A percentile compares a stretch with the other conserved stretches of the same genome.
Evolutionary conservation across 495 filamentous ascomycete genomes (phyloP).

Genomic region (Melanomma pulvis-pyrius): DNA sequence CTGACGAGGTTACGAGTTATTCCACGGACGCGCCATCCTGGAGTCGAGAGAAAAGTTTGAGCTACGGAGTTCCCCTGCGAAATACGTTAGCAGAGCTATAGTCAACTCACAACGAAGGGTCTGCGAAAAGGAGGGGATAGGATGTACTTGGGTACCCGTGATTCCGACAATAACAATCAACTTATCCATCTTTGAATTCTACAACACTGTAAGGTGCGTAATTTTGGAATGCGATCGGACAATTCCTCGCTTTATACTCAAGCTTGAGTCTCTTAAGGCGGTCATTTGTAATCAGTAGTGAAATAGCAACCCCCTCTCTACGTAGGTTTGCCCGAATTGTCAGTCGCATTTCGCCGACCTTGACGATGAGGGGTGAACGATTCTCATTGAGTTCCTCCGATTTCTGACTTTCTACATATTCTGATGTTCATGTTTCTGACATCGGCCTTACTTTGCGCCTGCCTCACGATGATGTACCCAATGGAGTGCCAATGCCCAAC

Average conservation of each 20-base stretch:
- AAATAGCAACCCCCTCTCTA: neutral
- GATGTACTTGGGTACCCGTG: constrained; percentile 3
- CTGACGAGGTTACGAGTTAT: constrained; percentile 30
- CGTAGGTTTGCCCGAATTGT: neutral
- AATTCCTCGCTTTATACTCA: neutral
- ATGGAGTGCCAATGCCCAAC: too few relatives aligned
- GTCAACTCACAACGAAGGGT: neutral
- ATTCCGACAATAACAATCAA: constrained; percentile 3
- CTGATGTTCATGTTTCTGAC: neutral
- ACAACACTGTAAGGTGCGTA: neutral
- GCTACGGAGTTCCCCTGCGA: constrained; percentile 20
- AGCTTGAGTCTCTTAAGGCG: neutral
- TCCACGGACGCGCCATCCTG: constrained; percentile 30
- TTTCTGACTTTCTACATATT: neutral
- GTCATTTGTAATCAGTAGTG: constrained; percentile 1
- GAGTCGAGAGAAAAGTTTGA: constrained; percentile 15
- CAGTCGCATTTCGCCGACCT: neutral
- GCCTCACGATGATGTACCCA: too few relatives aligned
- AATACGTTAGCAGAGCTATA: neutral
- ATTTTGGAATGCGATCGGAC: neutral
- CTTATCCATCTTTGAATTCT: neutral
- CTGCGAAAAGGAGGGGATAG: neutral
- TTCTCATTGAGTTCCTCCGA: neutral
- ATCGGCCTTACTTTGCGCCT: neutral
- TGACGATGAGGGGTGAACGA: neutral